Conservation (phyloP, 139 green algal genomes). For the Coelastrella sp. region DNA sequence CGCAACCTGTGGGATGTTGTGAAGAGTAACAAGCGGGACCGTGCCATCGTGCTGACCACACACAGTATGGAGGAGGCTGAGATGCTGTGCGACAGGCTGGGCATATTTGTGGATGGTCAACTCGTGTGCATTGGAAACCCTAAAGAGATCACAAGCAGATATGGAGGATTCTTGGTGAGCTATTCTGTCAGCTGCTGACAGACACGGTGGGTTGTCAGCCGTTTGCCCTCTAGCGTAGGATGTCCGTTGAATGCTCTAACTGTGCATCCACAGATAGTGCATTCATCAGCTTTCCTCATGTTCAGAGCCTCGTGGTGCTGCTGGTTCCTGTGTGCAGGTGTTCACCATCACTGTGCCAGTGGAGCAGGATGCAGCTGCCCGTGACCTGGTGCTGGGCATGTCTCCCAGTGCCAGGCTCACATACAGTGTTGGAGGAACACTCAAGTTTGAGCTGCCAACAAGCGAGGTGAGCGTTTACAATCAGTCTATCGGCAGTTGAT, state of each 20-base stretch:
- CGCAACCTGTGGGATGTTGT: slow-evolving; percentile 89
- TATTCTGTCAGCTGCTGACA: background rate
- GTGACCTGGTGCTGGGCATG: slow-evolving; percentile 61
- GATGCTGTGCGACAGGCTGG: slow-evolving; percentile 80
- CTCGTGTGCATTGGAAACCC: slow-evolving; percentile 92
- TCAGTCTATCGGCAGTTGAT: background rate
- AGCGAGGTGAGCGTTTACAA: slow-evolving; percentile 21
- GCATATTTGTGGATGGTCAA: slow-evolving; percentile 84
- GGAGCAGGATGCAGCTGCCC: slow-evolving; percentile 61
- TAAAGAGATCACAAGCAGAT: slow-evolving; percentile 83
- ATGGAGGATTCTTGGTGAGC: slow-evolving; percentile 66
- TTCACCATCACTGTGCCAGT: slow-evolving; percentile 85
- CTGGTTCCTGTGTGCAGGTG: slow-evolving; percentile 47
- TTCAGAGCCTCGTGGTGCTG: background rate
- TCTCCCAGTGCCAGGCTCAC: slow-evolving; percentile 67
- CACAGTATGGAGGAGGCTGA: slow-evolving; percentile 92
- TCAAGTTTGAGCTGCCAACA: slow-evolving; percentile 78
- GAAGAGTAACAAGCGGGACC: slow-evolving; percentile 72
- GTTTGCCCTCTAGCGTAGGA: background rate
- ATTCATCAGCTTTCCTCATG: background rate
- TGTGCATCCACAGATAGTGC: background rate
- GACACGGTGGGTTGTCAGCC: background rate
- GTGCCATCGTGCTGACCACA: slow-evolving; percentile 92
- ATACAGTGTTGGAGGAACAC: slow-evolving; percentile 72
- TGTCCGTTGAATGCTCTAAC: background rate